phyloP scores from a whole-genome alignment of 805 yeast genomes.

The Starmerella sirachaensis region DNA sequence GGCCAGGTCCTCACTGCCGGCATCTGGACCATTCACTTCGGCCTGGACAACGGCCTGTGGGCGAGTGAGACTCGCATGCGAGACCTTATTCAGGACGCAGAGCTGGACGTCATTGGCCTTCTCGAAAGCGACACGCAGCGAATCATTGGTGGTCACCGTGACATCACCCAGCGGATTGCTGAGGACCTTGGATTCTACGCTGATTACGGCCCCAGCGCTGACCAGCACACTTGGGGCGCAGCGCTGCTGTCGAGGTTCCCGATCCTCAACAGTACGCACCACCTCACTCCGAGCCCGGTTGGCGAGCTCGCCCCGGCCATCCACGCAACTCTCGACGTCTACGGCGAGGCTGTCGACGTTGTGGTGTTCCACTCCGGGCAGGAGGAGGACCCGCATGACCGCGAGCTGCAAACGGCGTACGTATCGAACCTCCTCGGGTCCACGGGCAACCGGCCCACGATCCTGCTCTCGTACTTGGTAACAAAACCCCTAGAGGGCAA shows the following conservation, averaged over 20 bases:
- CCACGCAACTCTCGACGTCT: conserved; percentile 86
- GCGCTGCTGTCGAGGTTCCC: conserved; percentile 90
- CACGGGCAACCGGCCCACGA: conserved; percentile 65
- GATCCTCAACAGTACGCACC: conserved; percentile 78
- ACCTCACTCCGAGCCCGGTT: conserved; percentile 87
- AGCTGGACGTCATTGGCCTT: conserved; percentile 81
- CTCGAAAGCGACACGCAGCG: conserved; percentile 91
- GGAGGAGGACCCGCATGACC: conserved; percentile 92
- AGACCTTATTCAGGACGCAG: conserved; percentile 69
- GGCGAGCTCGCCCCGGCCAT: conserved; percentile 98
- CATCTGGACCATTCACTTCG: conserved; percentile 97
- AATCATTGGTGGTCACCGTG: conserved; percentile 89
- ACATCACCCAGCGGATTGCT: conserved; percentile 78
- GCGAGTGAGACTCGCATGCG: conserved; percentile 85
- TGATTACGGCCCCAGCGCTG: conserved; percentile 96
- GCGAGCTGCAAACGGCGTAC: conserved; percentile 71
- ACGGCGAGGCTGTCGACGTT: conserved; percentile 77
- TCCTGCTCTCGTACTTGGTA: conserved; percentile 80
- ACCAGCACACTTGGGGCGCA: conserved; percentile 97
- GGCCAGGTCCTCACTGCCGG: conserved; percentile 76
- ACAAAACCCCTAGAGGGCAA: conserved; percentile 81
- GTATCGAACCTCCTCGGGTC: conserved; percentile 71
- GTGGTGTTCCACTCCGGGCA: conserved; percentile 98
- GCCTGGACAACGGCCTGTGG: conserved; percentile 97
- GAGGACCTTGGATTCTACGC: conserved; percentile 90